Evolutionary conservation across 768 basidiomycete genomes (phyloP), one percentile per base, ranked within the genome.

Genomic region (Macrolepiota dolichaula): DNA sequence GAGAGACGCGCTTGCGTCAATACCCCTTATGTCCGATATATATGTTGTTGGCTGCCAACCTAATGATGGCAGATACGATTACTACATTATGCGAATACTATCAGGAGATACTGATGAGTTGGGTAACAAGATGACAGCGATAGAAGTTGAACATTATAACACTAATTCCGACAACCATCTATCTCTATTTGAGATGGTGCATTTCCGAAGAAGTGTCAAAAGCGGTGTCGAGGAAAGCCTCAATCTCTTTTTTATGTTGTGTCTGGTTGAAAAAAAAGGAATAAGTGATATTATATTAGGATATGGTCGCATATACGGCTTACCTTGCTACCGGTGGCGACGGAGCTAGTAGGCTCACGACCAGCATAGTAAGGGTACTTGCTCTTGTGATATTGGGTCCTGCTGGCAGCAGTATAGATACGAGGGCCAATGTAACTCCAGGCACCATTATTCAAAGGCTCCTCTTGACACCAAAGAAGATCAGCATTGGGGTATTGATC

Each of bases 401-500:
- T 81, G 67, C 88, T 87, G 51, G 91, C 88, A n/a, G 96, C 94
- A 49, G 96, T 98, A 73, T 91, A 87, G 69, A 98, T 88, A 58
- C 96, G 87, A 50, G 95, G 92, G 25, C 92, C 95, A 62, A 97
- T 87, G 70, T 99, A 97, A 44, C 90, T 92, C 97, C 97, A 99
- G 1, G 94, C 88, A 66, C 97, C 97, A 69, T 94, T 95, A 81
- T 99, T 99, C 66, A 98, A 77, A 15, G 97, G 96, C 74, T 98
- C 94, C 76, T 97, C 95, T 82, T 97, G 95, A 69, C 91, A 93
- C 96, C 96, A 98, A 50, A 94, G 79, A 40, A 96, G 72, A 65
- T 91, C 90, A 37, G 96, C 94, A 72, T 98, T 96, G 68, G 96
- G 94, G 79, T 97, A 98, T 74, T 87, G 86, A 79, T 99, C 97